These are phyloP conservation scores for Ophiostoma himal-ulmi DNA, from an alignment of 2,329 filamentous ascomycete species.

Conservation along the genomic window DNA sequence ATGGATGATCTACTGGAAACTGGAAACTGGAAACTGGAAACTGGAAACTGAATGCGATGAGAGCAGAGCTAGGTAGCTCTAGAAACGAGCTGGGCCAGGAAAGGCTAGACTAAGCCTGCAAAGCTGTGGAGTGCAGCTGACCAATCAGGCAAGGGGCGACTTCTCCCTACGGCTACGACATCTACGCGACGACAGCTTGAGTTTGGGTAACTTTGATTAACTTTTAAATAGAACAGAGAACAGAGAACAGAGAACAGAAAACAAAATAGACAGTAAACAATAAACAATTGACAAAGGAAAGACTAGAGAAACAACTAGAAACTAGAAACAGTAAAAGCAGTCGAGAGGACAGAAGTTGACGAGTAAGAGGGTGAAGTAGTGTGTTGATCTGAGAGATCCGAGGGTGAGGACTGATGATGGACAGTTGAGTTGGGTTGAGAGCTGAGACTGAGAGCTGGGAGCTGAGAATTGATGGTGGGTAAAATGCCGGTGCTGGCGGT, in stretches of 20 bases:
- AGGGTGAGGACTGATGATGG: neutral
- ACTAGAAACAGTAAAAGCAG: neutral
- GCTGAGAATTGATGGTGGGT: neutral
- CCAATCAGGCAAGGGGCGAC: neutral
- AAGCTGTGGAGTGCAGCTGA: neutral
- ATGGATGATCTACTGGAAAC: neutral
- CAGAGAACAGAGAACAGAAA: neutral
- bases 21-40: neutral
- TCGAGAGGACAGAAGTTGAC: neutral
- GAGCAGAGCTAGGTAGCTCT: neutral
- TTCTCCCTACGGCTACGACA: neutral
- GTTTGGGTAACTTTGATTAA: neutral
- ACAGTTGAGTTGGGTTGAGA: neutral
- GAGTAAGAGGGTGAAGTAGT: neutral
- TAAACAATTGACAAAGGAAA: constrained; percentile 3
- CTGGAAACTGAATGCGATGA: no score
- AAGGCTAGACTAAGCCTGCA: neutral
- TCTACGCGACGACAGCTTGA: neutral
- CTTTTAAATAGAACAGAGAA: neutral
- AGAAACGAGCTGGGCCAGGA: neutral
- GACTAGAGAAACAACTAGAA: neutral
- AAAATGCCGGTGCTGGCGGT: neutral
- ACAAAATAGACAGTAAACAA: neutral
- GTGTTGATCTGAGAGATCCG: neutral
- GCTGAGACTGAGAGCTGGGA: neutral